Evolutionary conservation across 2,329 filamentous ascomycete genomes (phyloP), one percentile per base, ranked within the genome.

Genomic region (Akanthomyces uredinophilus): DNA sequence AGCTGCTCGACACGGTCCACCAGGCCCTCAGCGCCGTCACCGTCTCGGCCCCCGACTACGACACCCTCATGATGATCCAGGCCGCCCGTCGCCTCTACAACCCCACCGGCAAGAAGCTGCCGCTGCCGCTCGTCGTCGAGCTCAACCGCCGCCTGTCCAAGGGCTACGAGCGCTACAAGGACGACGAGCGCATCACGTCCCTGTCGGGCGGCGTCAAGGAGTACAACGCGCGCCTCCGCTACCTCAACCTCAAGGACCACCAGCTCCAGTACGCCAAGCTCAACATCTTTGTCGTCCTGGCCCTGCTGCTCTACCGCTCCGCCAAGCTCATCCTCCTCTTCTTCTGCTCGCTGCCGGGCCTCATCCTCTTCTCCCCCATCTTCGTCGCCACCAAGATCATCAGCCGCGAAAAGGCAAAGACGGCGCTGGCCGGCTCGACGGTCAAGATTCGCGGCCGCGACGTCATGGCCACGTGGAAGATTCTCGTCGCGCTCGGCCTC

Each of bases 1-100:
- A 89, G 69, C 83, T 97, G 47, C 80, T 99, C 61, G 91, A 96
- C 69, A 91, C 87, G 61, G 90, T 97, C 55, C 92, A 96, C 70
- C 87, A 96, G 72, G 86, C 89, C 41, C 83, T 98, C 54, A 87
- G 90, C 65, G 85, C 93, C 3, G 95, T 98, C 62, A 98, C 94
- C 4, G 92, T 97, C 44, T 94, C 91, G 16, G 88, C 91, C 43
- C 93, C 94, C 3, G 92, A 98, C 75, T 97, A 96, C 75, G 94
- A 98, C 70, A 98, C 94, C 4, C 81, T 98, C 24, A 96, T 96
- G 93, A 83, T 96, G 68, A 96, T 98, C 63, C 95, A 98, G 83
- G 93, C 94, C 43, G 94, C 93, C 7, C 86, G 95, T 65, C 87
- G 95, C 55, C 81, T 99, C 32, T 99, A 99, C 78, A 97, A 96